phyloP scores from a whole-genome alignment of 2,329 filamentous ascomycete species.

The Aspergillus proliferans region DNA sequence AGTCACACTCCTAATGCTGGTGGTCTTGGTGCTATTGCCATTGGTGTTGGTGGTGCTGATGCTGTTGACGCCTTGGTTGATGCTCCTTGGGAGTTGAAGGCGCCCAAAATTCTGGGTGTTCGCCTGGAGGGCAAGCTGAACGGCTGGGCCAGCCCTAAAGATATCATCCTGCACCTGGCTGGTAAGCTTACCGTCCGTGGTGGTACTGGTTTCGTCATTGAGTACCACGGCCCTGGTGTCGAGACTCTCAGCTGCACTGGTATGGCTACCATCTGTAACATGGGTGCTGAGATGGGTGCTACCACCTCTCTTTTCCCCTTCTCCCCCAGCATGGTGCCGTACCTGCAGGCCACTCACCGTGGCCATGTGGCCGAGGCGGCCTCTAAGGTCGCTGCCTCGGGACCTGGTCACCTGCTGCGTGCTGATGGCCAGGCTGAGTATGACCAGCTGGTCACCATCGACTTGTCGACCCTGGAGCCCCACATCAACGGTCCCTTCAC shows the following conservation, averaged over 20 bases:
- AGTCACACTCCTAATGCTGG: slow-evolving; percentile 98
- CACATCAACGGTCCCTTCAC: slow-evolving; percentile 98
- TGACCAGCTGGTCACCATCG: slow-evolving; percentile 83
- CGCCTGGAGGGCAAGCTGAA: slow-evolving; percentile 74
- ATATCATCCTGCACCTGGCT: slow-evolving; percentile 84
- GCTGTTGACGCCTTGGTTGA: slow-evolving; percentile 95
- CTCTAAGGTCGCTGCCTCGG: slow-evolving; percentile 53
- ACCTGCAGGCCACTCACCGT: slow-evolving; percentile 78
- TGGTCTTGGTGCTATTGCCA: slow-evolving; percentile 85
- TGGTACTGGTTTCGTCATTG: slow-evolving; percentile 89
- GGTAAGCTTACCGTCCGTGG: slow-evolving; percentile 87
- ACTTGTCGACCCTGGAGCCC: slow-evolving; percentile 84
- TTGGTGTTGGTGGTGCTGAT: slow-evolving; percentile 94
- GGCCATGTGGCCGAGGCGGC: slow-evolving; percentile 63
- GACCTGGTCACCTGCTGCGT: slow-evolving; percentile 60
- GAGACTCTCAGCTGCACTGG: slow-evolving; percentile 85
- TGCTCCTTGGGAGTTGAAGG: slow-evolving; percentile 95
- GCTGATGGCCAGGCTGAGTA: slow-evolving; percentile 80
- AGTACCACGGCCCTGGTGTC: slow-evolving; percentile 88
- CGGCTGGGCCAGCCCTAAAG: slow-evolving; percentile 92
- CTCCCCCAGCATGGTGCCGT: slow-evolving; percentile 73
- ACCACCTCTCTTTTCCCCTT: slow-evolving; percentile 95
- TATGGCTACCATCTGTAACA: slow-evolving; percentile 87
- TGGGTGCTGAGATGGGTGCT: slow-evolving; percentile 85
- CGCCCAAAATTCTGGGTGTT: slow-evolving; percentile 83